These are phyloP conservation scores for Aspergillus versicolor DNA, from an alignment of 2,329 filamentous ascomycete species.

Conservation along the genomic window DNA sequence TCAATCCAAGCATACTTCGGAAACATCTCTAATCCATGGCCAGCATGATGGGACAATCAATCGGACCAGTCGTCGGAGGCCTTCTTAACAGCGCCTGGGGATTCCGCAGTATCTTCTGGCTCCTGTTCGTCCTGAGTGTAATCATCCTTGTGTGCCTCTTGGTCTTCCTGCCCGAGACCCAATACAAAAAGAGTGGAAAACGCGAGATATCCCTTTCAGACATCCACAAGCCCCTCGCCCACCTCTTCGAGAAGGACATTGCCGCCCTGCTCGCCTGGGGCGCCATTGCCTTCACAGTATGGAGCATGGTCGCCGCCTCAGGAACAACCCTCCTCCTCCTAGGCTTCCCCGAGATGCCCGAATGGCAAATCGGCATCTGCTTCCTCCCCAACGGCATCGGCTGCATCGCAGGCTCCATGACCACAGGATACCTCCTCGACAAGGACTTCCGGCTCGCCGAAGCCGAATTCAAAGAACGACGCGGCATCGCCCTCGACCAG, in stretches of 20 bases:
- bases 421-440: slow-evolving; percentile 15
- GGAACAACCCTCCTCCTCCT: slow-evolving; percentile 44
- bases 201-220: slow-evolving; percentile 40
- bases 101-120: slow-evolving; percentile 42
- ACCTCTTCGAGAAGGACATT: slow-evolving; percentile 49
- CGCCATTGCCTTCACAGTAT: slow-evolving; percentile 47
- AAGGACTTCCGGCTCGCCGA: slow-evolving; percentile 7
- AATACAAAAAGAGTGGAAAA: slow-evolving; percentile 39
- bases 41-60: slow-evolving; percentile 44
- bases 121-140: slow-evolving; percentile 40
- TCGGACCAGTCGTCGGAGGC: slow-evolving; percentile 48
- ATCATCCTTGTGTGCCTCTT: slow-evolving; percentile 39
- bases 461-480: slow-evolving; percentile 2
- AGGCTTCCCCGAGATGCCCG: slow-evolving; percentile 30
- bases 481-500: not conserved
- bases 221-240: slow-evolving; percentile 41
- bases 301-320: slow-evolving; percentile 50
- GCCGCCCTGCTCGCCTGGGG: slow-evolving; percentile 46
- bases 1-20: not conserved
- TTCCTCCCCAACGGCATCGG: slow-evolving; percentile 42
- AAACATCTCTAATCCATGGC: not conserved
- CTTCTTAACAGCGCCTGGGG: slow-evolving; percentile 35
- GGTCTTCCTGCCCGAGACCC: slow-evolving; percentile 44
- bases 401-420: slow-evolving; percentile 23
- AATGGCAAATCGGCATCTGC: slow-evolving; percentile 40